Evolutionary conservation across 2,329 filamentous ascomycete genomes (phyloP), one percentile per base, ranked within the genome.

Genomic region (Trichophyton benhamiae): DNA sequence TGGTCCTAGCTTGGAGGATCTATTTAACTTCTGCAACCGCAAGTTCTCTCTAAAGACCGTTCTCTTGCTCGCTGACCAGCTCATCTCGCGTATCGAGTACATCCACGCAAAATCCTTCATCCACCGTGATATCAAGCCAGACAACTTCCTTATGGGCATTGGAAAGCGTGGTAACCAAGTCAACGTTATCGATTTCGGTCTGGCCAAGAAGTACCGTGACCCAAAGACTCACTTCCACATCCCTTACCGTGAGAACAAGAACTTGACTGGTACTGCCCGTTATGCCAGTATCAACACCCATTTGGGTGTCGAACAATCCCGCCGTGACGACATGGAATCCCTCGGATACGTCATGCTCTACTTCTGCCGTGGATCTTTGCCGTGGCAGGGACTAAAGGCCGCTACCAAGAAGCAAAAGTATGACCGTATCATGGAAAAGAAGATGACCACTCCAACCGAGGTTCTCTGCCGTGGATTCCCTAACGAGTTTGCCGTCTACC

Each of bases 11-110:
- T 79, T 99, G 77, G 94, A 99, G 78, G 94, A 99, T 74, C 83
- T 99, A 38, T 99, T 99, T 89, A 97, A 99, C 84, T 97, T 97
- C 78, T 99, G 94, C 86, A 97, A 97, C 86, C 88, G 94, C 77
- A 97, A 97, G 77, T 99, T 97, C 81, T 96, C 94, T 11, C 80
- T 99, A 68, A 99, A 99, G 87, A 99, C 94, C 0, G 94, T 99
- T 30, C 83, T 99, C 49, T 85, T 99, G 27, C 84, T 99, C 58
- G 94, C 94, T 73, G 94, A 99, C 71, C 94, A 99, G 80, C 87
- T 96, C 76, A 97, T 99, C 75, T 97, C 92, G 67, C 91, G 94
- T 71, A 96, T 99, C 77, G 94, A 99, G 79, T 97, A 97, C 80
- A 99, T 99, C 71, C 94, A 99, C 76, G 94, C 94, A 80, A 97